Evolutionary conservation across 2,329 filamentous ascomycete species (phyloP).

Genomic region (Ustulina deusta): DNA sequence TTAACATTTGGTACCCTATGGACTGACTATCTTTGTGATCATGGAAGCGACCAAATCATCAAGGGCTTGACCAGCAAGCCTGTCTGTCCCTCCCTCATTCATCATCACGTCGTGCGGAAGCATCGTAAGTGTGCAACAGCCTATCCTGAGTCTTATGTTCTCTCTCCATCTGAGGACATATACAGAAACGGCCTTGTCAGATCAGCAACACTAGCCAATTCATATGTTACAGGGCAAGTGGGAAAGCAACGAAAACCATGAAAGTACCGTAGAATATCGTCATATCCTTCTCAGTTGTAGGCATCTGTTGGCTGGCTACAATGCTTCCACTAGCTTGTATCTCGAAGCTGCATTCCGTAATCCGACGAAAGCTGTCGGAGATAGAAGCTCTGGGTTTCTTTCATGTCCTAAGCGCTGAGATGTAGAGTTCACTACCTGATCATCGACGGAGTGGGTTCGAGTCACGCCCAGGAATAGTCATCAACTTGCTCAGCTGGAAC

Average conservation of each 20-base stretch:
- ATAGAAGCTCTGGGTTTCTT: background rate
- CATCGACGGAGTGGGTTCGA: background rate
- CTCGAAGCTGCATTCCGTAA: background rate
- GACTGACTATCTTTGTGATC: background rate
- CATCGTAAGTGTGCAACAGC: background rate
- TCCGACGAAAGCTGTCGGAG: background rate
- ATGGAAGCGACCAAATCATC: background rate
- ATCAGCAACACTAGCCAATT: background rate
- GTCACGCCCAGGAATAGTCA: constrained; percentile 2
- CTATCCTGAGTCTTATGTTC: background rate
- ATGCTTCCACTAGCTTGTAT: background rate
- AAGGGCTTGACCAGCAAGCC: background rate
- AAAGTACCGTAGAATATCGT: background rate
- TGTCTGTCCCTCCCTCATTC: background rate
- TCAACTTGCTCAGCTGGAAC: constrained; percentile 22
- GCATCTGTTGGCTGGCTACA: background rate
- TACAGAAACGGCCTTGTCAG: background rate
- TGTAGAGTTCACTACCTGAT: background rate
- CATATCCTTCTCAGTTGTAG: too few species aligned
- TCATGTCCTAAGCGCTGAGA: background rate
- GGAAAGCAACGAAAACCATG: background rate
- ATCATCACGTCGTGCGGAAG: background rate
- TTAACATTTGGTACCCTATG: background rate
- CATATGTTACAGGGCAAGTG: background rate
- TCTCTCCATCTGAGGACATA: background rate